Conservation (phyloP, 441 rosid genomes). For the Euphorbia schlechtendalii region DNA sequence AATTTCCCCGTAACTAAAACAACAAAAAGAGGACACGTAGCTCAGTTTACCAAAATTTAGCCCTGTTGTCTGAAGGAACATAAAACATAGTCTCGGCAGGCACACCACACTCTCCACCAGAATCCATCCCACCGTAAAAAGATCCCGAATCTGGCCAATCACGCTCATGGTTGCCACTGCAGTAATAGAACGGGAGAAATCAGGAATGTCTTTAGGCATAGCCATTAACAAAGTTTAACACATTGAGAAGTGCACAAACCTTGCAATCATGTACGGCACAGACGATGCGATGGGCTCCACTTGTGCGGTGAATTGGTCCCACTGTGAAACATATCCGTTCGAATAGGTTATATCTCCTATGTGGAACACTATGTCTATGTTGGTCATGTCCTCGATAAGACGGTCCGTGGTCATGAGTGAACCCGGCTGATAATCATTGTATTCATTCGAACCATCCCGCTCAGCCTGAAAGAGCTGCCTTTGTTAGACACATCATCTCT, state of each 20-base stretch:
- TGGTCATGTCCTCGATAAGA: constrained; percentile 55
- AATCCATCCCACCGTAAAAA: constrained; percentile 57
- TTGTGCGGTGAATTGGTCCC: constrained; percentile 98
- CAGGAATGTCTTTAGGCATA: too few relatives aligned
- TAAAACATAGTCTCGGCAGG: constrained; percentile 82
- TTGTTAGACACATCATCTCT: constrained; percentile 6
- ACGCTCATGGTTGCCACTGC: constrained; percentile 89
- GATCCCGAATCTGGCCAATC: constrained; percentile 87
- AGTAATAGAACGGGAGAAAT: constrained; percentile 4
- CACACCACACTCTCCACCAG: constrained; percentile 97
- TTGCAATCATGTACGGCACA: constrained; percentile 81
- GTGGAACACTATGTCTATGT: constrained; percentile 76
- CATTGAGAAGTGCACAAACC: constrained; percentile 29
- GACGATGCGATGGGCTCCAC: constrained; percentile 76
- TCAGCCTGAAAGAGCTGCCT: constrained; percentile 61
- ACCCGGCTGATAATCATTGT: constrained; percentile 79
- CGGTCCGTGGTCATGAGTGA: constrained; percentile 86
- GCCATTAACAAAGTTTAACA: constrained; percentile 15
- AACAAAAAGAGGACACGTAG: not conserved
- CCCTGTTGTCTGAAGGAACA: constrained; percentile 84
- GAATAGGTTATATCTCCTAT: constrained; percentile 82
- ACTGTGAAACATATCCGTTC: constrained; percentile 87
- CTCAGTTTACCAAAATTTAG: constrained; percentile 70
- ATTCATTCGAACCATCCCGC: constrained; percentile 92
- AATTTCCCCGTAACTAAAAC: not conserved